Percentiles rank a stretch among this genome's conserved stretches.
Conservation (phyloP, 148 eudicot genomes). For the Drosera capensis region DNA sequence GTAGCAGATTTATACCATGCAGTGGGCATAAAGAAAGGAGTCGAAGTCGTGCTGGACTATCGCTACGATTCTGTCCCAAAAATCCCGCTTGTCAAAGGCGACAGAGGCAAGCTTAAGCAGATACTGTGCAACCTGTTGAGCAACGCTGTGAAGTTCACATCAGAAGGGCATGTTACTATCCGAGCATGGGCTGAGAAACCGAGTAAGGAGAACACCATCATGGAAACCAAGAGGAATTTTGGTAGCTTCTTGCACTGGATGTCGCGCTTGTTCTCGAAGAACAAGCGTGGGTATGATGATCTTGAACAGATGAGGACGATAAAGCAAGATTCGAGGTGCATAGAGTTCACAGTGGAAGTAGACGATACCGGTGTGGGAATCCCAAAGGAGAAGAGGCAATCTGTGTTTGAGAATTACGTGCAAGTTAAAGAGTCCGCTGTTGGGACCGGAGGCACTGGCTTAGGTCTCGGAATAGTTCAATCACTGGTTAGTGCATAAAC, state of each 20-base stretch:
- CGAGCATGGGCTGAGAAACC: constrained; percentile 52
- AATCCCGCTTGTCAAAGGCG: constrained; percentile 44
- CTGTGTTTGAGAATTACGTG: constrained; percentile 68
- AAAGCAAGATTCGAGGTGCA: constrained; percentile 23
- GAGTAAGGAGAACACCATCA: constrained; percentile 15
- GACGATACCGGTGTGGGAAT: constrained; percentile 81
- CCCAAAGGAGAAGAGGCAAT: constrained; percentile 47
- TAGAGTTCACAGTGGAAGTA: constrained; percentile 66
- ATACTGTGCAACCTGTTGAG: constrained; percentile 53
- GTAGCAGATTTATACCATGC: constrained; percentile 50
- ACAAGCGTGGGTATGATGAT: constrained; percentile 9
- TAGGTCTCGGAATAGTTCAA: constrained; percentile 79
- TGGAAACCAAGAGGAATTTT: constrained; percentile 20
- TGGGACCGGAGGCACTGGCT: constrained; percentile 60
- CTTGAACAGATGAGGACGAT: neutral
- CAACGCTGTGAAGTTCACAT: constrained; percentile 79
- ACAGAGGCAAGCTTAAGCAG: constrained; percentile 48
- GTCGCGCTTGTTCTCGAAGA: constrained; percentile 16
- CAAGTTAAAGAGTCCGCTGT: constrained; percentile 50
- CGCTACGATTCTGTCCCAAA: constrained; percentile 40
- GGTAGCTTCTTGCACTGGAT: constrained; percentile 13
- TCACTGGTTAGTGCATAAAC: constrained; percentile 39
- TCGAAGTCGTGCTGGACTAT: constrained; percentile 62
- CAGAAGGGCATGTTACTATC: constrained; percentile 47
- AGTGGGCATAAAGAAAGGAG: constrained; percentile 51